A percentile compares a stretch with the other conserved stretches of the same genome.
These are phyloP conservation scores for Fusarium chlamydosporum DNA, from an alignment of 2,329 filamentous ascomycete species.

Conservation along the genomic window DNA sequence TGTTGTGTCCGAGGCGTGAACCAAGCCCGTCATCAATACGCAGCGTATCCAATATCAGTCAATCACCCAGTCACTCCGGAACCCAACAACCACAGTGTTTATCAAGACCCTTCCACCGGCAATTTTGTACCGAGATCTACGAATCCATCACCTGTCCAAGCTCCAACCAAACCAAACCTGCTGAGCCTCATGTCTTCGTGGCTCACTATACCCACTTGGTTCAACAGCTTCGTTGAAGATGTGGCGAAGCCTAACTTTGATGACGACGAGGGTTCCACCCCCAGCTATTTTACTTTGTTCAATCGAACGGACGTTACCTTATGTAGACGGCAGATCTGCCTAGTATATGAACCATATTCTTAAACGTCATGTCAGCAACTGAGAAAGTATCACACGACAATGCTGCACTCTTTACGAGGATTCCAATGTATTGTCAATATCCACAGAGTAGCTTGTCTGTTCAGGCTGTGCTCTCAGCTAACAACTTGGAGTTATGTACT, in stretches of 20 bases:
- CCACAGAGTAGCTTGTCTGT: too few species aligned
- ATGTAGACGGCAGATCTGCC: slow-evolving; percentile 5
- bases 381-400: background rate
- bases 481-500: background rate
- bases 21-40: slow-evolving; percentile 25
- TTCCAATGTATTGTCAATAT: slow-evolving; percentile 1
- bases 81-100: background rate
- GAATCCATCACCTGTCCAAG: slow-evolving; percentile 17
- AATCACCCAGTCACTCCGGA: background rate
- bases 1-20: background rate
- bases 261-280: slow-evolving; percentile 30
- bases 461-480: too few species aligned
- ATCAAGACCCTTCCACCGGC: background rate
- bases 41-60: slow-evolving; percentile 17
- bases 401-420: background rate
- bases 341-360: slow-evolving; percentile 12
- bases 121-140: slow-evolving; percentile 10
- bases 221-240: slow-evolving; percentile 28
- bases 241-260: slow-evolving; percentile 20
- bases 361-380: slow-evolving; percentile 15
- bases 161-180: slow-evolving; percentile 1
- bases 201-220: slow-evolving; percentile 10
- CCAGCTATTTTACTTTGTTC: background rate
- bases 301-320: slow-evolving; percentile 5
- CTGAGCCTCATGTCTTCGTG: slow-evolving; percentile 40